Percentiles rank a stretch among this genome's conserved stretches.
Evolutionary conservation across 192 early-diverging fungal genomes (phyloP).

Genomic region (Coemansia sp.): DNA sequence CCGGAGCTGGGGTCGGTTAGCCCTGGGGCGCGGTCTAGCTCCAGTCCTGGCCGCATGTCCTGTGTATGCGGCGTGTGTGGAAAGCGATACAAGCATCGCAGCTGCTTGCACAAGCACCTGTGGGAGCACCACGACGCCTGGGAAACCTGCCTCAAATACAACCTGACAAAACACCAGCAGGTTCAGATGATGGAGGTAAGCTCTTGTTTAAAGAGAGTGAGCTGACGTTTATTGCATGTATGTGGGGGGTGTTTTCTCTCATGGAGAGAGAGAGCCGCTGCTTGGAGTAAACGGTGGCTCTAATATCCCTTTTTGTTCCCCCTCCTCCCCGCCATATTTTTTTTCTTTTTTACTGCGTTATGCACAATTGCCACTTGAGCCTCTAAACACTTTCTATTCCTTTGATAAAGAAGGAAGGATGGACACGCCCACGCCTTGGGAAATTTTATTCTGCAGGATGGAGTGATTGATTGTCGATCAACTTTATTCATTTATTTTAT

Average conservation of each 20-base stretch:
- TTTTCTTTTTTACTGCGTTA: not conserved
- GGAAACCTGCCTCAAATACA: constrained; percentile 65
- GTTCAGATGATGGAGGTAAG: constrained; percentile 71
- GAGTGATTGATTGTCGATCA: constrained; percentile 7
- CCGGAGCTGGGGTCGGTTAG: constrained; percentile 44
- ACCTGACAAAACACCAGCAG: constrained; percentile 67
- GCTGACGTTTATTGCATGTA: not conserved
- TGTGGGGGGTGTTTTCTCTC: not conserved
- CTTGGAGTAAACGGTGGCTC: constrained; percentile 7
- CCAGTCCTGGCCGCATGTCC: constrained; percentile 50
- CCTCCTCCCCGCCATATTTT: not conserved
- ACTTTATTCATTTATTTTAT: not conserved
- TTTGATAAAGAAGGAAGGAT: not conserved
- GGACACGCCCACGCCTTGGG: not conserved
- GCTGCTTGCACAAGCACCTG: constrained; percentile 63
- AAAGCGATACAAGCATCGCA: constrained; percentile 66
- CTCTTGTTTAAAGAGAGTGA: not conserved
- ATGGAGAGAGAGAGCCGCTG: not conserved
- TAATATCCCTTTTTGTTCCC: not conserved
- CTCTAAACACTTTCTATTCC: not conserved
- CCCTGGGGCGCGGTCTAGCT: constrained; percentile 41
- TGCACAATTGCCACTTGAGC: not conserved
- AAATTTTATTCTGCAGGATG: not conserved
- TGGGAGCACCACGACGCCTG: constrained; percentile 70
- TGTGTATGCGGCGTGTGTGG: constrained; percentile 61